Percentiles rank a stretch among this genome's conserved stretches.
These are phyloP conservation scores for Soucietia sequanensis DNA, from an alignment of 805 yeast genomes.

Conservation along the genomic window DNA sequence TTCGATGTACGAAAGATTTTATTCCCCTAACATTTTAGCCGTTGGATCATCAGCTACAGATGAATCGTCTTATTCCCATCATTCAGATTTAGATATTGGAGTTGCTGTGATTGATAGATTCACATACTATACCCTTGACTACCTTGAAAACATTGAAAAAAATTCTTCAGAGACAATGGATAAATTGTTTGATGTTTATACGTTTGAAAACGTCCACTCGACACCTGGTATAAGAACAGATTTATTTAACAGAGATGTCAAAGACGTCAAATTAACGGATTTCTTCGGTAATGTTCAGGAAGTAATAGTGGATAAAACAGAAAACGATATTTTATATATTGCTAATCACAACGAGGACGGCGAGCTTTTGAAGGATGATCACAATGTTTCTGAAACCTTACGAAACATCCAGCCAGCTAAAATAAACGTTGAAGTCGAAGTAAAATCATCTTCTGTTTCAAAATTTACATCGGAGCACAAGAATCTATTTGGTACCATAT, in stretches of 20 bases:
- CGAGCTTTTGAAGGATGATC: background rate
- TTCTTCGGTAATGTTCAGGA: conserved; percentile 92
- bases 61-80: conserved; percentile 93
- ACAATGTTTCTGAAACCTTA: too few species aligned
- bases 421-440: too few species aligned
- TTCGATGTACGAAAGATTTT: conserved; percentile 91
- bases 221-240: conserved; percentile 92
- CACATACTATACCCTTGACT: conserved; percentile 88
- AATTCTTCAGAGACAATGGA: conserved; percentile 73
- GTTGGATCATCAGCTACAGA: conserved; percentile 88
- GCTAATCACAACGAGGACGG: conserved; percentile 32
- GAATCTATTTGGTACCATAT: too few species aligned
- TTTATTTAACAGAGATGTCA: conserved; percentile 61
- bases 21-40: conserved; percentile 88
- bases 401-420: too few species aligned
- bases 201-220: conserved; percentile 83
- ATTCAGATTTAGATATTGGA: conserved; percentile 92
- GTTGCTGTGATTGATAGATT: conserved; percentile 97
- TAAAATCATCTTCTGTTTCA: too few species aligned
- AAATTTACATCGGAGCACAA: too few species aligned
- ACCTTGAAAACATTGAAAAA: conserved; percentile 76
- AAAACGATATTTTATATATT: conserved; percentile 44
- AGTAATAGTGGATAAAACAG: conserved; percentile 60
- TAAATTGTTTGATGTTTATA: conserved; percentile 81
- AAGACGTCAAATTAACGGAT: conserved; percentile 79